These are phyloP conservation scores for Sanghuangporus weigelae DNA, from an alignment of 1,284 basidiomycete species.

Conservation along the genomic window DNA sequence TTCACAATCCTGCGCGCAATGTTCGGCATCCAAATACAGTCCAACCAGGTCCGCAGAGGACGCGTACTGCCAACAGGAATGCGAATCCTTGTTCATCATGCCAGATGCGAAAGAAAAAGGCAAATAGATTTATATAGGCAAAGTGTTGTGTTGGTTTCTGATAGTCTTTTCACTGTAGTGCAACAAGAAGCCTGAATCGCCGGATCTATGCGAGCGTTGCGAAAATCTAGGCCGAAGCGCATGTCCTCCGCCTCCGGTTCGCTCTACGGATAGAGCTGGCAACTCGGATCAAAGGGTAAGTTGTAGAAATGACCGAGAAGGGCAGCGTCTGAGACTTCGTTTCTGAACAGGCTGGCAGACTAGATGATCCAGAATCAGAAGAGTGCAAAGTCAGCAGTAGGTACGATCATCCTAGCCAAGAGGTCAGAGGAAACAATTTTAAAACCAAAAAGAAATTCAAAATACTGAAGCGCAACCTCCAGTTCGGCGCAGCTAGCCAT, in stretches of 20 bases:
- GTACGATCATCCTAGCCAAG: no score
- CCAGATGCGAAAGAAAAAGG: slow-evolving; percentile 4
- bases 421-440: no score
- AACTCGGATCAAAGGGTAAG: neutral
- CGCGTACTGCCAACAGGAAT: neutral
- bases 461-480: no score
- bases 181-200: neutral
- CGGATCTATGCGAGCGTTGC: neutral
- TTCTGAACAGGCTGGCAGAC: no score
- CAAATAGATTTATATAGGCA: neutral
- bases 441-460: no score
- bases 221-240: neutral
- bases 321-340: no score
- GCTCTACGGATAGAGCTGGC: no score
- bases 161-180: neutral
- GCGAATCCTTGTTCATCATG: neutral
- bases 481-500: no score
- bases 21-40: neutral
- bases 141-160: neutral
- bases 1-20: neutral
- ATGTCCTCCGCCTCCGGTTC: neutral
- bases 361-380: no score
- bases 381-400: no score
- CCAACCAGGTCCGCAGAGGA: neutral
- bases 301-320: neutral